Evolutionary conservation across 2,329 filamentous ascomycete genomes (phyloP).

Genomic region (Apiospora aurea): DNA sequence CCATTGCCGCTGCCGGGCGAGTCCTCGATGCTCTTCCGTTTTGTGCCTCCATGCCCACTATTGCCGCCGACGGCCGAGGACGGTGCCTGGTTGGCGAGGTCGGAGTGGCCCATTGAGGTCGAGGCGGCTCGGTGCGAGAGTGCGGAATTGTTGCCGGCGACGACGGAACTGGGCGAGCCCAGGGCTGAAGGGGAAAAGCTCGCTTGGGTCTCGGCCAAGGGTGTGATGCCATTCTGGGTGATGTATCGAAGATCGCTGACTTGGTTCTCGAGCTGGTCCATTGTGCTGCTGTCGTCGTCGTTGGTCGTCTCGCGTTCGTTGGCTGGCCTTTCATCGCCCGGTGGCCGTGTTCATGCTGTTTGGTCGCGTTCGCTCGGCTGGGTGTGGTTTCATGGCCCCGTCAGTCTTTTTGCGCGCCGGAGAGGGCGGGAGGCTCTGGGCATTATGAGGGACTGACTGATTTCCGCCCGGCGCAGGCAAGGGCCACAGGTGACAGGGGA

Average conservation of each 20-base stretch:
- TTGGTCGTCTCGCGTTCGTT: neutral
- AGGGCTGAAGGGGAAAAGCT: constrained; percentile 12
- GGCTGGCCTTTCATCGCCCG: neutral
- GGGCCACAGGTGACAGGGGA: neutral
- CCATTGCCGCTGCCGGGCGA: constrained; percentile 30
- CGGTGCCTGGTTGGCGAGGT: neutral
- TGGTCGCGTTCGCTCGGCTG: neutral
- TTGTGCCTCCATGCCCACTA: constrained; percentile 31
- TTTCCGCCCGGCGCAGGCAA: constrained; percentile 8
- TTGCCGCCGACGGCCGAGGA: constrained; percentile 5
- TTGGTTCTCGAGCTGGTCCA: constrained; percentile 41
- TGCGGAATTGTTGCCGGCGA: constrained; percentile 24
- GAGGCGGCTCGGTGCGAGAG: constrained; percentile 12
- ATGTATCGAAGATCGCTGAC: constrained; percentile 45
- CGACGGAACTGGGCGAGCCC: constrained; percentile 17
- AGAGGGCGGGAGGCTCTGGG: constrained; percentile 2
- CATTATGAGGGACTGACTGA: constrained; percentile 11
- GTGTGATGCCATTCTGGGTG: constrained; percentile 25
- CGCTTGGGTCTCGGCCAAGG: constrained; percentile 11
- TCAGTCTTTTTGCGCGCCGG: constrained; percentile 13
- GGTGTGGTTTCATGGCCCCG: neutral
- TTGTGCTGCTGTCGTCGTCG: neutral
- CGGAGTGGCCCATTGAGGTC: constrained; percentile 7
- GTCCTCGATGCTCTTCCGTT: constrained; percentile 38
- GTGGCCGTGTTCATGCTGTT: neutral